Evolutionary conservation across 1,284 basidiomycete genomes (phyloP).

Genomic region (Porogramme epimiltina): DNA sequence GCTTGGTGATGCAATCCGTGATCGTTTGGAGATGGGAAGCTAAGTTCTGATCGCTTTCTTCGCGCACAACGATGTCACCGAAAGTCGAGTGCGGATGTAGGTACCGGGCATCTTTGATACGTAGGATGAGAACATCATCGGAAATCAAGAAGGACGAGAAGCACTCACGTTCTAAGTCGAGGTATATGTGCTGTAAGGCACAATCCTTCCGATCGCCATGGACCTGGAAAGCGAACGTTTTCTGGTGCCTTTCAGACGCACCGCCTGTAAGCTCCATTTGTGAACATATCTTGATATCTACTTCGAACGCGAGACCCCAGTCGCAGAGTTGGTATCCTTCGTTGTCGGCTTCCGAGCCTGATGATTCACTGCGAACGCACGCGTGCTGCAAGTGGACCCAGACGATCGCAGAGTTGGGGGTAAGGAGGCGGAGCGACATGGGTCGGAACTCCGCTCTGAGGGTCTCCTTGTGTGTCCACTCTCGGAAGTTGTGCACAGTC

Average conservation of each 20-base stretch:
- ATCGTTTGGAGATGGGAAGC: constrained; percentile 31
- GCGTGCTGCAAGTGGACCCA: constrained; percentile 28
- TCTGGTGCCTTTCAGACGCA: constrained; percentile 20
- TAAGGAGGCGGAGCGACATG: constrained; percentile 28
- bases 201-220: constrained; percentile 22
- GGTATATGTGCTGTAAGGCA: constrained; percentile 31
- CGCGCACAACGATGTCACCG: constrained; percentile 23
- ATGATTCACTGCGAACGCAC: constrained; percentile 1
- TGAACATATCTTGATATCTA: constrained; percentile 31
- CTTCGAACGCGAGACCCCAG: constrained; percentile 36
- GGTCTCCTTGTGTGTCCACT: too few relatives aligned
- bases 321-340: constrained; percentile 25
- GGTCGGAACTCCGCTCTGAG: too few relatives aligned
- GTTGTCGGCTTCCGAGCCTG: background rate
- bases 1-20: constrained; percentile 30
- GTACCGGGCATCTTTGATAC: constrained; percentile 29
- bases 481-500: too few relatives aligned
- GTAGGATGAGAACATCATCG: background rate
- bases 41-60: constrained; percentile 19
- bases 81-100: constrained; percentile 33
- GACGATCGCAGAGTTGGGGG: constrained; percentile 29
- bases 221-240: constrained; percentile 21
- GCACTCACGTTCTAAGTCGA: constrained; percentile 32
- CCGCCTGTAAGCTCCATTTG: constrained; percentile 20
- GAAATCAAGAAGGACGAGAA: background rate